Percentiles rank a stretch among this genome's conserved stretches.
phyloP scores from a whole-genome alignment of 495 filamentous ascomycete species.

The Stereocaulon alpinum region DNA sequence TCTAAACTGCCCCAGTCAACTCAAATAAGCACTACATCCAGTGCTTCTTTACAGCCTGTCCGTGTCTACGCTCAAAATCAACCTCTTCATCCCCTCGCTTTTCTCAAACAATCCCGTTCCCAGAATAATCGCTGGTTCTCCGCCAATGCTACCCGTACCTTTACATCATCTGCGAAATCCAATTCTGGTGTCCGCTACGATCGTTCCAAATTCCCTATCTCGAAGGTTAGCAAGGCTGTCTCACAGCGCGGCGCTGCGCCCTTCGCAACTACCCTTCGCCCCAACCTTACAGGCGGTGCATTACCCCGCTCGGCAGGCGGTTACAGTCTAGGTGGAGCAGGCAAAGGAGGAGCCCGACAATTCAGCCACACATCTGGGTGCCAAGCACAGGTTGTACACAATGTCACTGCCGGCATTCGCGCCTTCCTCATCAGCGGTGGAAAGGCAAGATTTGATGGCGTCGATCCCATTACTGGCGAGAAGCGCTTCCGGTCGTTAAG shows the following conservation, averaged over 20 bases:
- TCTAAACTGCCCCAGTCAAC: constrained; percentile 47
- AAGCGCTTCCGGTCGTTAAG: constrained; percentile 66
- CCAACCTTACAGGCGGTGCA: constrained; percentile 83
- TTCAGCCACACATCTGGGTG: constrained; percentile 82
- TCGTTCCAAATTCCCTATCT: constrained; percentile 54
- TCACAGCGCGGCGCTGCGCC: constrained; percentile 61
- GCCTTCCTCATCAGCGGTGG: constrained; percentile 84
- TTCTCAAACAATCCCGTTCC: constrained; percentile 62
- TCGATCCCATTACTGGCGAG: constrained; percentile 54
- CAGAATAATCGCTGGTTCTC: constrained; percentile 59
- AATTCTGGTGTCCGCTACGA: constrained; percentile 44
- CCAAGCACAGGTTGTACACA: constrained; percentile 84
- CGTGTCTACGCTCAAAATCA: constrained; percentile 41
- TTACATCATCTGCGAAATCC: constrained; percentile 42
- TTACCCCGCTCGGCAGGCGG: constrained; percentile 78
- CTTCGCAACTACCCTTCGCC: constrained; percentile 82
- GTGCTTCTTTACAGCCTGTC: constrained; percentile 40
- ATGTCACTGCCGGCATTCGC: constrained; percentile 81
- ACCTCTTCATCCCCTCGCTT: constrained; percentile 43
- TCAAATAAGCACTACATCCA: constrained; percentile 30
- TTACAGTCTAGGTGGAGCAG: constrained; percentile 62
- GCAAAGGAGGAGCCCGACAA: constrained; percentile 62
- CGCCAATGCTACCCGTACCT: constrained; percentile 56
- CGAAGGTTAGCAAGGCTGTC: constrained; percentile 55
- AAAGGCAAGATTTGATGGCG: constrained; percentile 72